Conservation (phyloP, 2,329 filamentous ascomycete genomes). For the Geoglossum cookeanum region DNA sequence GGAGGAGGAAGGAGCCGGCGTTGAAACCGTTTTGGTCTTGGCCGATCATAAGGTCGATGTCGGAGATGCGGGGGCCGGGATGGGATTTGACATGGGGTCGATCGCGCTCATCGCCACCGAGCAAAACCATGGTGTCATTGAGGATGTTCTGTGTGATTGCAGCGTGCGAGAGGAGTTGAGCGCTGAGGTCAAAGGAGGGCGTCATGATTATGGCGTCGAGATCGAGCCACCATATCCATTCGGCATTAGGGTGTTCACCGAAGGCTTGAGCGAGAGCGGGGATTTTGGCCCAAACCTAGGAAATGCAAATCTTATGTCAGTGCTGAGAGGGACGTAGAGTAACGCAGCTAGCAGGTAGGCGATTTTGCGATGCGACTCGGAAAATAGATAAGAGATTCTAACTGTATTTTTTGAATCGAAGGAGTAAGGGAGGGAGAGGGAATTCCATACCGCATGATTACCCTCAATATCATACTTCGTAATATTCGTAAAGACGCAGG, state of each 20-base stretch:
- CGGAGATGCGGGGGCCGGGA: constrained; percentile 11
- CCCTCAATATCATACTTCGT: constrained; percentile 20
- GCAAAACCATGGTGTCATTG: constrained; percentile 12
- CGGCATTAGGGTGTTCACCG: constrained; percentile 18
- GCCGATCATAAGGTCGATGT: constrained; percentile 22
- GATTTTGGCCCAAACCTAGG: constrained; percentile 20
- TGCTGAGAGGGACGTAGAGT: background rate
- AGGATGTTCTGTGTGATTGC: constrained; percentile 14
- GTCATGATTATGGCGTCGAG: constrained; percentile 24
- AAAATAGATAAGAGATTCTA: too few relatives aligned
- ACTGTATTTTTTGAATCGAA: background rate
- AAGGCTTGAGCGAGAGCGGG: constrained; percentile 23
- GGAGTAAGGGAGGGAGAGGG: background rate
- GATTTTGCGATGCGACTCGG: too few relatives aligned
- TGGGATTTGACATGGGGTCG: constrained; percentile 5
- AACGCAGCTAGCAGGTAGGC: too few relatives aligned
- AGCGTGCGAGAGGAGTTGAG: constrained; percentile 17
- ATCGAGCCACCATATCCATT: constrained; percentile 25
- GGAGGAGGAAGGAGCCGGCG: constrained; percentile 22
- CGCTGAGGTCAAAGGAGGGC: constrained; percentile 16
- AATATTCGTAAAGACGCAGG: constrained; percentile 22
- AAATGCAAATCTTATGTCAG: background rate
- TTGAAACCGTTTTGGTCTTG: constrained; percentile 24
- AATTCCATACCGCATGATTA: constrained; percentile 16
- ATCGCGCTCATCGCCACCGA: background rate